Conservation (phyloP, 345 rosid genomes). For the Litchi chinensis region DNA sequence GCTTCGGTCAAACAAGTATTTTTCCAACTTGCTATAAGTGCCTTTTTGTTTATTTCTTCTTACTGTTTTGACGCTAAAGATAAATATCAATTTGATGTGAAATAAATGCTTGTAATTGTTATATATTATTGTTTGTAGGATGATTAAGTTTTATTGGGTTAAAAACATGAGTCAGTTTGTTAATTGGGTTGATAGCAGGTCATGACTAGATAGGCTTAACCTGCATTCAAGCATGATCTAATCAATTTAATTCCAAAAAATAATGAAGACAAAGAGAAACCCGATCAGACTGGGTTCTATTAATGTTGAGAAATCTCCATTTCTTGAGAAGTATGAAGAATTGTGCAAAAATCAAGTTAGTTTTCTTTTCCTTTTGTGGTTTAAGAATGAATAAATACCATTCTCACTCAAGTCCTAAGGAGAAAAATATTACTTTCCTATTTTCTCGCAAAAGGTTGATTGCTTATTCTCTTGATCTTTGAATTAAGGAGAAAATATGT, state of each 20-base stretch:
- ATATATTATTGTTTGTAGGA: background rate
- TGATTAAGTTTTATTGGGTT: background rate
- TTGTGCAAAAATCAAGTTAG: background rate
- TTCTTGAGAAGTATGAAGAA: background rate
- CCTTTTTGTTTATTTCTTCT: background rate
- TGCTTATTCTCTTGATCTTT: background rate
- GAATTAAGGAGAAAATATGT: background rate
- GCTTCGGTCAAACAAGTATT: slow-evolving; percentile 93
- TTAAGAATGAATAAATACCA: background rate
- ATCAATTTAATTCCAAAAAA: background rate
- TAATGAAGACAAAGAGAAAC: background rate
- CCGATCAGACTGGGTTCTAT: background rate
- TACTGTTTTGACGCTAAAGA: background rate
- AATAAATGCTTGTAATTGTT: background rate
- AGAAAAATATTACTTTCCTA: background rate
- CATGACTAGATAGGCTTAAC: background rate
- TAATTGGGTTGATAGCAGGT: background rate
- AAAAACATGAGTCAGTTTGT: background rate
- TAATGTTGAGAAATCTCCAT: background rate
- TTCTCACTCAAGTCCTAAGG: background rate
- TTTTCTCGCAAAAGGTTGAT: background rate
- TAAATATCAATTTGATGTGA: background rate
- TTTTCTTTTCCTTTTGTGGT: background rate
- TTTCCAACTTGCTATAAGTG: slow-evolving; percentile 19
- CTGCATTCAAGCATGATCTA: background rate